Conservation (phyloP, 805 yeast species). For the Ogataea trehalophila region DNA sequence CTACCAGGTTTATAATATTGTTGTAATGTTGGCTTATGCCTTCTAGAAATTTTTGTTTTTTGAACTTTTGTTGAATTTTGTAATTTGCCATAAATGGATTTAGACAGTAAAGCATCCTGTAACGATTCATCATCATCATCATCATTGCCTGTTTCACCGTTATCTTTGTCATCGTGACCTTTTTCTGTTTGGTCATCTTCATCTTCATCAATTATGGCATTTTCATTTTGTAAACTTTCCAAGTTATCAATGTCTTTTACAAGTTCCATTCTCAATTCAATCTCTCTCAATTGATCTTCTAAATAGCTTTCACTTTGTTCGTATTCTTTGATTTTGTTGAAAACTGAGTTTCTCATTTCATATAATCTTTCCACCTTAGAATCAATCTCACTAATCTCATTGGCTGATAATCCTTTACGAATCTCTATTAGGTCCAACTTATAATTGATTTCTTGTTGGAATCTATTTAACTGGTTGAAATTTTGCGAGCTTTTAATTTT, state of each 20-base stretch:
- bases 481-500: constrained; percentile 40
- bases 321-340: constrained; percentile 52
- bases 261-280: constrained; percentile 40
- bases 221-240: background rate
- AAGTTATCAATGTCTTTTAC: constrained; percentile 34
- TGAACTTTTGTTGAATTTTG: constrained; percentile 29
- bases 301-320: constrained; percentile 58
- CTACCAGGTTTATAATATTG: constrained; percentile 60
- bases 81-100: constrained; percentile 41
- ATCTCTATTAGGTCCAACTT: constrained; percentile 53
- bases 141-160: constrained; percentile 4
- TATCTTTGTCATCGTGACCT: background rate
- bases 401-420: constrained; percentile 58
- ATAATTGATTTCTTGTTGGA: constrained; percentile 37
- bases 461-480: constrained; percentile 32
- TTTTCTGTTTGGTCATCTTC: constrained; percentile 14
- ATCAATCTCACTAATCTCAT: constrained; percentile 64
- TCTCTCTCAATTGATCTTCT: constrained; percentile 42
- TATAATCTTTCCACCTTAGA: constrained; percentile 47
- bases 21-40: constrained; percentile 58
- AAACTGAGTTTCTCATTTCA: constrained; percentile 45
- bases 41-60: constrained; percentile 30
- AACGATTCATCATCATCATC: constrained; percentile 14
- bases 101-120: constrained; percentile 32
- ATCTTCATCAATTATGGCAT: constrained; percentile 9